Percentiles rank a stretch among this genome's conserved stretches.
Conservation (phyloP, 192 early-diverging fungal species). For the Backusella macrospora region DNA sequence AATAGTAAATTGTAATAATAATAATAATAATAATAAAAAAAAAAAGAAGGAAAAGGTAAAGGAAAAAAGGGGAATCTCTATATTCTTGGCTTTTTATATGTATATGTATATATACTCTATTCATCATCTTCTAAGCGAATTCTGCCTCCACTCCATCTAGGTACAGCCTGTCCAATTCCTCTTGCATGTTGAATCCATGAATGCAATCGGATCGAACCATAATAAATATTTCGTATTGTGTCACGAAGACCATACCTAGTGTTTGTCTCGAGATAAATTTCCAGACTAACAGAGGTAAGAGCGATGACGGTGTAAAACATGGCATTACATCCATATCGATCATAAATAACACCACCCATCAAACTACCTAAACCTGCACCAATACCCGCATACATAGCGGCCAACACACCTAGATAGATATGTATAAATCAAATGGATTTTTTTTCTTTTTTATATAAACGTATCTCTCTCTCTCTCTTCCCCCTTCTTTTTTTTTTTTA, state of each 20-base stretch:
- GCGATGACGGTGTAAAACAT: conserved; percentile 45
- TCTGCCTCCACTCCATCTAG: conserved; percentile 40
- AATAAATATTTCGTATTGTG: conserved; percentile 15
- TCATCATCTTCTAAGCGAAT: conserved; percentile 40
- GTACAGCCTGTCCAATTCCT: conserved; percentile 36
- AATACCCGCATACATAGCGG: conserved; percentile 45
- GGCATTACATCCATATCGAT: conserved; percentile 34
- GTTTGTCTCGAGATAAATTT: conserved; percentile 42
- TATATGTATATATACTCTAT: not conserved
- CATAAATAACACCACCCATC: conserved; percentile 45
- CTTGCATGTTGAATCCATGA: conserved; percentile 33
- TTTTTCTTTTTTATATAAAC: no score
- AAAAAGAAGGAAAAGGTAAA: not conserved
- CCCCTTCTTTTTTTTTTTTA: not conserved
- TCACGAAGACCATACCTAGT: conserved; percentile 40
- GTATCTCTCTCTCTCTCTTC: not conserved
- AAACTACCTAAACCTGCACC: conserved; percentile 47
- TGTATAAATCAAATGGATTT: not conserved
- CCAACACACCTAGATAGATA: conserved; percentile 28
- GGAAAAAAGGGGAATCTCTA: not conserved
- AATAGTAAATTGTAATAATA: not conserved
- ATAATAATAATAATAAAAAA: no score
- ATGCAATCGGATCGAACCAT: conserved; percentile 11
- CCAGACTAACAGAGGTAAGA: conserved; percentile 36
- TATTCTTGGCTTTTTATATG: not conserved